Base-by-base conservation (phyloP, 345 rosid genomes). In the Pistacia atlantica region DNA sequence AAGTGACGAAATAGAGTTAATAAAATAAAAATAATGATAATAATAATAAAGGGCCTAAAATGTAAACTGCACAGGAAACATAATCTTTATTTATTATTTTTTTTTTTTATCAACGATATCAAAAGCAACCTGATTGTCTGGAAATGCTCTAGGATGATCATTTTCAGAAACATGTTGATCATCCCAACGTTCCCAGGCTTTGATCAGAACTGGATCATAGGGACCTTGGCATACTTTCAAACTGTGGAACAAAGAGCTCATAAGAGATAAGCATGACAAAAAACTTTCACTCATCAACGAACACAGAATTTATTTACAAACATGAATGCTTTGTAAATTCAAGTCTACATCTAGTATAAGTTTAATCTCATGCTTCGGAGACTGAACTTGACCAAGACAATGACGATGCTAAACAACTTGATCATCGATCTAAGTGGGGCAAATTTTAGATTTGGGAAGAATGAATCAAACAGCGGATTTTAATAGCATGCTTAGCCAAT, bases 131-230 rank as follows among this genome's bases (percentile, higher is more conserved):
- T 96, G 99, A 79, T 88, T 88, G 84, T 87, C 94, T 4, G 94
- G 89, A 76, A 96, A 96, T 69, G 71, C 89, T 75, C 82, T 82
- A 16, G 99, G 99, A 79, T 93, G 96, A 81, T 96, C 99, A 83
- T 96, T 96, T 80, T 93, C 95, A 57, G 98, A 92, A 45, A 85
- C 85, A 81, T 90, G 85, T 72, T 87, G 71, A 45, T 88, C 94
- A 82, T 96, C 98, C 99, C 99, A 93, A 31, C 85, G 87, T 86
- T 96, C 99, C 99, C 99, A 96, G 52, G 98, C 97, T 85, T 75
- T 84, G 60, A 91, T 57, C 80, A 96, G 78, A 37, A 88, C 83
- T 70, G 81, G 79, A 76, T 88, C 97, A 83, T 96, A 96, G 57
- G 84, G 82, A 85, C 98, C 97, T 84, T 86, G 90, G 84, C 99